These are phyloP conservation scores for Aurantiochytrium sp. DNA, from an alignment of 108 stramenopile genomes.

Conservation along the genomic window DNA sequence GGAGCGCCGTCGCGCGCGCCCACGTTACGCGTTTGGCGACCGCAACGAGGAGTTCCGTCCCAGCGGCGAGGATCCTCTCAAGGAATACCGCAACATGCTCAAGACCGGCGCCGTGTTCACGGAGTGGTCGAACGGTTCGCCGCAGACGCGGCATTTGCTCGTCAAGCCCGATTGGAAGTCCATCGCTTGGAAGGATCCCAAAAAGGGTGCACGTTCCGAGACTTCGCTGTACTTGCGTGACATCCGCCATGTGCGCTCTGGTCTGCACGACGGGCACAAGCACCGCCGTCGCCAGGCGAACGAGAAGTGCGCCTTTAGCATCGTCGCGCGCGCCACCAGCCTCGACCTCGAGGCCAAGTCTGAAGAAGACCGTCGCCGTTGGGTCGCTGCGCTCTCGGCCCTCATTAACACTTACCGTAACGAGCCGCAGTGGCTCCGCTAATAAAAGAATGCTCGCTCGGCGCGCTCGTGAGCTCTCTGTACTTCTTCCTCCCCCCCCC, in stretches of 20 bases:
- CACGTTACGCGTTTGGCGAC: neutral
- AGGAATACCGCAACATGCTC: constrained; percentile 4
- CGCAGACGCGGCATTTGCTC: constrained; percentile 7
- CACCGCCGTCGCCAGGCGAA: neutral
- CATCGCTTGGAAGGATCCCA: constrained; percentile 23
- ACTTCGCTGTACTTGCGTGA: neutral
- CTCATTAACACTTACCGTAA: neutral
- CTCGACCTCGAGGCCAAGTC: constrained; percentile 10
- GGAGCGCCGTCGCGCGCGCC: neutral
- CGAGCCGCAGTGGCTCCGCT: neutral
- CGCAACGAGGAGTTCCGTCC: neutral
- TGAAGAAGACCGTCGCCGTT: neutral
- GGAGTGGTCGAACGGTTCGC: neutral
- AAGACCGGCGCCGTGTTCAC: neutral
- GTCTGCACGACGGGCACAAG: constrained; percentile 20
- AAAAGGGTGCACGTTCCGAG: constrained; percentile 8
- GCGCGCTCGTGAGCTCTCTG: too few relatives aligned
- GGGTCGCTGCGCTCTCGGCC: neutral
- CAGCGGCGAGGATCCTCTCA: constrained; percentile 3
- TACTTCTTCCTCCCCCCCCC: too few relatives aligned
- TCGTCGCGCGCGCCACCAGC: neutral
- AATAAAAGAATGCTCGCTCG: neutral
- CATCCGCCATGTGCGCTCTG: neutral
- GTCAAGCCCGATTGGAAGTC: constrained; percentile 21
- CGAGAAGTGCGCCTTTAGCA: neutral